phyloP scores from a whole-genome alignment of 495 filamentous ascomycete genomes.

The Penicillium simplicissimum region DNA sequence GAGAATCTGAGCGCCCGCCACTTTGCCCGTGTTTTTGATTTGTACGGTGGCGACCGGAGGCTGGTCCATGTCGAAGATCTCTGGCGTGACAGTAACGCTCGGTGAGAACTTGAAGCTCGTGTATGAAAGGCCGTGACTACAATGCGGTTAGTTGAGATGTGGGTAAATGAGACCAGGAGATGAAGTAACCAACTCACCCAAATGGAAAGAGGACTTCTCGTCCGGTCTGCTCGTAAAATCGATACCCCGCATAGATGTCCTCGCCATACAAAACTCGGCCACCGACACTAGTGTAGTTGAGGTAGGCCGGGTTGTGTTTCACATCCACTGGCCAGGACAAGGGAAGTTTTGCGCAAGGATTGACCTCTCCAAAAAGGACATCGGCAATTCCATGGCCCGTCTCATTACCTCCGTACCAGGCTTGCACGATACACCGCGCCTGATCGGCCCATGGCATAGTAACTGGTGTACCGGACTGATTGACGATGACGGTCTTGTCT shows the following conservation, averaged over 20 bases:
- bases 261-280: constrained; percentile 68
- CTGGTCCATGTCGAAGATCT: constrained; percentile 55
- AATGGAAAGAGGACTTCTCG: constrained; percentile 25
- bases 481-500: constrained; percentile 65
- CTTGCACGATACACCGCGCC: constrained; percentile 64
- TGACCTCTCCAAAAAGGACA: constrained; percentile 58
- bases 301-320: constrained; percentile 66
- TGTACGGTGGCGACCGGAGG: constrained; percentile 52
- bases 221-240: constrained; percentile 76
- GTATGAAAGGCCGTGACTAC: constrained; percentile 67
- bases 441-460: constrained; percentile 75
- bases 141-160: constrained; percentile 3
- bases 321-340: constrained; percentile 62
- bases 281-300: constrained; percentile 68
- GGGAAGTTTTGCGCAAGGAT: constrained; percentile 51
- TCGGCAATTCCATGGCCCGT: constrained; percentile 55
- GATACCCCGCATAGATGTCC: constrained; percentile 72
- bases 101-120: constrained; percentile 60
- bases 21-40: constrained; percentile 52
- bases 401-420: constrained; percentile 66
- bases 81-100: constrained; percentile 35
- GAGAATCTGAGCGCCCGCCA: constrained; percentile 65
- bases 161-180: constrained; percentile 4
- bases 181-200: constrained; percentile 18
- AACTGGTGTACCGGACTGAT: constrained; percentile 76